phyloP scores from a whole-genome alignment of 192 early-diverging fungal genomes.

The Coemansia sp. region DNA sequence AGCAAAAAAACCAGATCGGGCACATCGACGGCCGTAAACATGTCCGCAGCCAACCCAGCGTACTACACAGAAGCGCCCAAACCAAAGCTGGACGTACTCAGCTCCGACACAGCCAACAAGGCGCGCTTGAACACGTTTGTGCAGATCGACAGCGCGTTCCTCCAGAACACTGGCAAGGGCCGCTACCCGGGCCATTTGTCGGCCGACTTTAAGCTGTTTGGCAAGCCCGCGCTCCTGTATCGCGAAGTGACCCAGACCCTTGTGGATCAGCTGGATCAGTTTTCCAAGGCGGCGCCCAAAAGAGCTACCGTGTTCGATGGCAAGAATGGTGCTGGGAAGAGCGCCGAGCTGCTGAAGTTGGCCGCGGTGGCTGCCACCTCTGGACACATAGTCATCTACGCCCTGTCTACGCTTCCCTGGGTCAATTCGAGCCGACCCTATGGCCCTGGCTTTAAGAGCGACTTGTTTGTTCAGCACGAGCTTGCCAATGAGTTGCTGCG shows the following conservation, averaged over 20 bases:
- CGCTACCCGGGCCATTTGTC: slow-evolving; percentile 34
- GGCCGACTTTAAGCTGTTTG: slow-evolving; percentile 48
- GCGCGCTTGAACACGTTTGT: slow-evolving; percentile 26
- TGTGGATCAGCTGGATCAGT: slow-evolving; percentile 22
- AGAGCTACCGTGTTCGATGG: slow-evolving; percentile 41
- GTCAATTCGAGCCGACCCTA: slow-evolving; percentile 55
- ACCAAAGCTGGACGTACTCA: slow-evolving; percentile 7
- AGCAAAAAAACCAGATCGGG: slow-evolving; percentile 27
- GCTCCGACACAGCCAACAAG: slow-evolving; percentile 20
- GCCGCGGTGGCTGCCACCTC: slow-evolving; percentile 34
- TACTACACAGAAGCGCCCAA: slow-evolving; percentile 29
- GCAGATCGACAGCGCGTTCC: slow-evolving; percentile 19
- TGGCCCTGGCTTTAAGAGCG: slow-evolving; percentile 17
- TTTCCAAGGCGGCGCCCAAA: slow-evolving; percentile 11
- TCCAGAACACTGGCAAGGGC: slow-evolving; percentile 32
- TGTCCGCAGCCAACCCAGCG: slow-evolving; percentile 30
- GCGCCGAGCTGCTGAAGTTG: slow-evolving; percentile 51
- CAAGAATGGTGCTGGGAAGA: slow-evolving; percentile 41
- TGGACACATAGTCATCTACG: slow-evolving; percentile 43
- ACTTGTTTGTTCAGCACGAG: slow-evolving; percentile 41
- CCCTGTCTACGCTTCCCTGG: slow-evolving; percentile 29
- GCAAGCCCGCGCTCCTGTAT: slow-evolving; percentile 44
- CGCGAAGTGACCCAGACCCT: slow-evolving; percentile 35
- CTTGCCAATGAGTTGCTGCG: slow-evolving; percentile 26
- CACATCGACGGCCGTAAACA: slow-evolving; percentile 37